Conservation (phyloP, 371 early-diverging fungal genomes). For the Cokeromyces recurvatus region DNA sequence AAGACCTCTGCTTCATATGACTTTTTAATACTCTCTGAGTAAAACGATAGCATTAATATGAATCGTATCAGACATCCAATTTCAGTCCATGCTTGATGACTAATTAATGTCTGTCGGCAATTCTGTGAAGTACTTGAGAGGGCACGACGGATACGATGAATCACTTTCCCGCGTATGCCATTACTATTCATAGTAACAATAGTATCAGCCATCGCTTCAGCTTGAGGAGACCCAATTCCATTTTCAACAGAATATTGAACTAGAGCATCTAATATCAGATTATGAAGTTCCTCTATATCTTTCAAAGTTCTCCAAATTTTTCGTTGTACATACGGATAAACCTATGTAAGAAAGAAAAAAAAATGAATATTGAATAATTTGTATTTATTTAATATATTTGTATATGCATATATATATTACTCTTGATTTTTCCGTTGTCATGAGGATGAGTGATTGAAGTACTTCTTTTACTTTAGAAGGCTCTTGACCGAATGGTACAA, state of each 20-base stretch:
- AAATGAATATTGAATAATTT: too few species aligned
- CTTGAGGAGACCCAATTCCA: conserved; percentile 71
- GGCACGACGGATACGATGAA: conserved; percentile 68
- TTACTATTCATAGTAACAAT: conserved; percentile 70
- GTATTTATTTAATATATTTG: too few species aligned
- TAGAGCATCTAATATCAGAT: conserved; percentile 70
- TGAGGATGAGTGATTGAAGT: conserved; percentile 65
- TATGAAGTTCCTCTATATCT: conserved; percentile 70
- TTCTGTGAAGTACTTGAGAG: conserved; percentile 60
- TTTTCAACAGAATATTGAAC: conserved; percentile 72
- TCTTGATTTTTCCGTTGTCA: conserved; percentile 69
- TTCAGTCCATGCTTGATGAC: conserved; percentile 81
- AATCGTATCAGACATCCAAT: conserved; percentile 80
- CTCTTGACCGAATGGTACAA: conserved; percentile 9
- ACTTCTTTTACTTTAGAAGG: conserved; percentile 62
- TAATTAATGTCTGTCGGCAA: conserved; percentile 55
- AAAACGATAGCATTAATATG: conserved; percentile 81
- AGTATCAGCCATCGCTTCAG: conserved; percentile 79
- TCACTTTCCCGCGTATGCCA: conserved; percentile 72
- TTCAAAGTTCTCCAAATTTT: conserved; percentile 78
- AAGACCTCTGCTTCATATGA: conserved; percentile 80
- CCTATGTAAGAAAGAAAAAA: too few species aligned
- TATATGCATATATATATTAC: conserved; percentile 22
- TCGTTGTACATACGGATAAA: conserved; percentile 72
- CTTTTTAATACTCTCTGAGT: conserved; percentile 61